phyloP scores from a whole-genome alignment of 2,329 filamentous ascomycete genomes.

The Pyrenochaeta sp. region DNA sequence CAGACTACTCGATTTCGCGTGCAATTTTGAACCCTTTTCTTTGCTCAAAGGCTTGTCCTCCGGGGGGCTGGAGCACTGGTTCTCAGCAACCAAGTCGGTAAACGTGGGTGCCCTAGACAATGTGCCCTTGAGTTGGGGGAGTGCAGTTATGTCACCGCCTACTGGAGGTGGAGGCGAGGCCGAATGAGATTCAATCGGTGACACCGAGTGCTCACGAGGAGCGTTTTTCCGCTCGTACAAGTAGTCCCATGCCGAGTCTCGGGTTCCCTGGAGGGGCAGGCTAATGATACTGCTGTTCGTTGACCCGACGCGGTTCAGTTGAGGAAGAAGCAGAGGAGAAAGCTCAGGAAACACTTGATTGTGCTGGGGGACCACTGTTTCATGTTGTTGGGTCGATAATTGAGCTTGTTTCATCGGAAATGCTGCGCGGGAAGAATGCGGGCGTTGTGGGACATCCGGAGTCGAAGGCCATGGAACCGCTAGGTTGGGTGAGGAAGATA shows the following conservation, averaged over 20 bases:
- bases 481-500: slow-evolving; percentile 12
- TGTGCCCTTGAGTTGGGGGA: slow-evolving; percentile 1
- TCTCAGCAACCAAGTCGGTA: not conserved
- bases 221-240: slow-evolving; percentile 12
- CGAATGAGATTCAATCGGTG: not conserved
- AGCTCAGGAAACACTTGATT: not conserved
- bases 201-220: not conserved
- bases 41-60: not conserved
- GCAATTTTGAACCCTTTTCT: slow-evolving; percentile 1
- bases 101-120: not conserved
- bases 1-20: not conserved
- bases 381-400: not conserved
- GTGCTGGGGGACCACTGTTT: not conserved
- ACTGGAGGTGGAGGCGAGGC: not conserved
- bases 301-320: not conserved
- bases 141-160: not conserved
- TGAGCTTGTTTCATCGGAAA: not conserved
- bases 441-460: slow-evolving; percentile 9
- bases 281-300: slow-evolving; percentile 26
- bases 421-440: slow-evolving; percentile 6
- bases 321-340: not conserved
- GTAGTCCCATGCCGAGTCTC: slow-evolving; percentile 24
- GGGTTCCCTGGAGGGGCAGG: slow-evolving; percentile 33
- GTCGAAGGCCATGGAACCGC: slow-evolving; percentile 21
- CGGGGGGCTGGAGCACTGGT: not conserved